A percentile compares a stretch with the other conserved stretches of the same genome.
Conservation (phyloP, 2,329 filamentous ascomycete genomes). For the Coniella vitis region DNA sequence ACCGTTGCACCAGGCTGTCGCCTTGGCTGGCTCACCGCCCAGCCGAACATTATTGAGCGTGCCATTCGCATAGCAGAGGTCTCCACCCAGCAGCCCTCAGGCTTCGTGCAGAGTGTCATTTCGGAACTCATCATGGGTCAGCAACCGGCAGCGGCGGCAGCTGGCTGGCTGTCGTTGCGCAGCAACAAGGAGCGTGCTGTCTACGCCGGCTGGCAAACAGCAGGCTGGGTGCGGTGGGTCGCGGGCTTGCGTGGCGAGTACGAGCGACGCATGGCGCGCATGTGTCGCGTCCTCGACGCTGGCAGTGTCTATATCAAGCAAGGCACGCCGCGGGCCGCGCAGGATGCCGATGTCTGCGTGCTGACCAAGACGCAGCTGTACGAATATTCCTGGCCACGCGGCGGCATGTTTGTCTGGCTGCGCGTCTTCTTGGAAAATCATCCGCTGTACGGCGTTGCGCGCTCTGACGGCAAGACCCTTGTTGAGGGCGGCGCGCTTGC, state of each 20-base stretch:
- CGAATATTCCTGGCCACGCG: constrained; percentile 72
- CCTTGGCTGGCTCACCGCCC: constrained; percentile 83
- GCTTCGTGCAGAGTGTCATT: constrained; percentile 81
- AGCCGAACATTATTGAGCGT: constrained; percentile 70
- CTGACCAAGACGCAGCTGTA: constrained; percentile 69
- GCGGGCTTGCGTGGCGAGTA: constrained; percentile 77
- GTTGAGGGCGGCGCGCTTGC: constrained; percentile 51
- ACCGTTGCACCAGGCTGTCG: constrained; percentile 85
- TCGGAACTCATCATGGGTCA: constrained; percentile 71
- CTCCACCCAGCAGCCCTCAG: constrained; percentile 76
- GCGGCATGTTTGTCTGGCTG: constrained; percentile 91
- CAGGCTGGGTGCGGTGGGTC: constrained; percentile 89
- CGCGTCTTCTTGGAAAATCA: constrained; percentile 65
- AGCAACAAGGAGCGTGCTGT: constrained; percentile 40
- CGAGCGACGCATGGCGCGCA: constrained; percentile 73
- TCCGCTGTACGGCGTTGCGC: constrained; percentile 50
- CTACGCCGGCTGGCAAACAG: constrained; percentile 64
- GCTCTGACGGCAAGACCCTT: constrained; percentile 28
- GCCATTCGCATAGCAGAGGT: constrained; percentile 68
- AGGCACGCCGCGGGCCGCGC: constrained; percentile 36
- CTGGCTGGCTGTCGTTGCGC: constrained; percentile 35
- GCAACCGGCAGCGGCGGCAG: constrained; percentile 42
- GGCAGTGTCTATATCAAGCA: constrained; percentile 60
- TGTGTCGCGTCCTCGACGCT: constrained; percentile 68
- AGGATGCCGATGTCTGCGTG: constrained; percentile 63